phyloP scores from a whole-genome alignment of 1,139 yeast genomes.

The Nakaseomyces bracarensis region DNA sequence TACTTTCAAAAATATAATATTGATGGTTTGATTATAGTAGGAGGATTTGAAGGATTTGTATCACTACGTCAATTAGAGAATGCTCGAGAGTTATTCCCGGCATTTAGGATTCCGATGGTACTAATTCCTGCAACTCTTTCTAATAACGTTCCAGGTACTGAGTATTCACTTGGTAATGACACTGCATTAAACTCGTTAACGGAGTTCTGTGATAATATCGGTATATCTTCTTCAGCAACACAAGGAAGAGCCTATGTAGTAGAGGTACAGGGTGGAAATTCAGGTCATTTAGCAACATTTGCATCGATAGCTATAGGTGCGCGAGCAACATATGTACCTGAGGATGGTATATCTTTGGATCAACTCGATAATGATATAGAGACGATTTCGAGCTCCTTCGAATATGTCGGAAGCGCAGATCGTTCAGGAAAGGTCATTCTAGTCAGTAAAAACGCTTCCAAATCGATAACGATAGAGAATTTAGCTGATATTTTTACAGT shows the following conservation, averaged over 20 bases:
- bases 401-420: slow-evolving; percentile 67
- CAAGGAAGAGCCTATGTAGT: slow-evolving; percentile 93
- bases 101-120: slow-evolving; percentile 86
- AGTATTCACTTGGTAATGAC: slow-evolving; percentile 84
- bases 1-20: slow-evolving; percentile 77
- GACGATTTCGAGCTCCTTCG: slow-evolving; percentile 59
- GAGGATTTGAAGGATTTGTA: slow-evolving; percentile 91
- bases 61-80: slow-evolving; percentile 72
- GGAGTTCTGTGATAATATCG: slow-evolving; percentile 87
- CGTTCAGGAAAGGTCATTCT: slow-evolving; percentile 64
- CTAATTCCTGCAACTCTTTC: slow-evolving; percentile 90
- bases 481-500: slow-evolving; percentile 63
- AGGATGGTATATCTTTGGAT: slow-evolving; percentile 64
- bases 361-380: slow-evolving; percentile 72
- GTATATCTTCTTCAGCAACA: slow-evolving; percentile 90
- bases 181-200: slow-evolving; percentile 88
- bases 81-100: slow-evolving; percentile 70
- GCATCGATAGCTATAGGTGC: slow-evolving; percentile 89
- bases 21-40: slow-evolving; percentile 81
- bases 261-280: slow-evolving; percentile 95
- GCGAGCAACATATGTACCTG: slow-evolving; percentile 88
- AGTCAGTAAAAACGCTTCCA: slow-evolving; percentile 61
- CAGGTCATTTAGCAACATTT: slow-evolving; percentile 84
- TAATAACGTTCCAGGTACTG: slow-evolving; percentile 93
- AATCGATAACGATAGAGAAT: slow-evolving; percentile 56